Base-by-base conservation (phyloP, 257 asterid genomes). In the Primulina tabacum region DNA sequence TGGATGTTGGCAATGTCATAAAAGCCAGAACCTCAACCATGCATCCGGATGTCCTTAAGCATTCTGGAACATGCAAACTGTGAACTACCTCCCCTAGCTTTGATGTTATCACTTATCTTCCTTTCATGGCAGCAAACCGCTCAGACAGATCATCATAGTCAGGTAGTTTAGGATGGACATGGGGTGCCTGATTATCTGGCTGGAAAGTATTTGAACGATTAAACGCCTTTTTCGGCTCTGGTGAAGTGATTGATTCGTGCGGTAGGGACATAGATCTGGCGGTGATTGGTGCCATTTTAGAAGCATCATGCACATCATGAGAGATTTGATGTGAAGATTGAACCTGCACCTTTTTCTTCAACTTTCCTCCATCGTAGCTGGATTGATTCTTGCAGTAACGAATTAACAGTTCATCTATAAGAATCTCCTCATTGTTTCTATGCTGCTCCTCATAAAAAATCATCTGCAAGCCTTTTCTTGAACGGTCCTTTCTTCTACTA, bases 161-260 rank as follows among this genome's bases (percentile, higher is more conserved):
- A 7, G 99, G 99, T 70, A 94, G 73, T 53, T 94, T 94, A 59
- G 97, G 97, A 79, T 94, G 99, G 82, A 94, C 99, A 52, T 91
- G 97, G 14, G 70, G 77, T 29, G 92, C 90, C 80, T 81, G 96
- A 71, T 77, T 82, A 77, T 88, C 97, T 2, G 87, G 86, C 80
- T 89, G 95, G 77, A 87, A 86, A 16, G 96, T 83, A 76, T 84
- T 86, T 35, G 89, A 88, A 34, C 97, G 97, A 58, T 79, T 68
- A 28, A 78, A 82, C 24, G 84, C 82, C 74, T 80, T 87, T 79
- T 77, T 76, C 10, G 69, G 34, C 69, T 82, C 86, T 4, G 83
- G 75, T 28, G 82, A 78, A 32, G 73, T 69, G 60, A 71, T 53
- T 28, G 83, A 87, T 33, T 74, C 80, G 20, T 16, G 81, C 56